Percentiles rank a stretch among this genome's conserved stretches.
Conservation (phyloP, 176 grass and related monocot genomes). For the barley (Hordeum vulgare) region DNA sequence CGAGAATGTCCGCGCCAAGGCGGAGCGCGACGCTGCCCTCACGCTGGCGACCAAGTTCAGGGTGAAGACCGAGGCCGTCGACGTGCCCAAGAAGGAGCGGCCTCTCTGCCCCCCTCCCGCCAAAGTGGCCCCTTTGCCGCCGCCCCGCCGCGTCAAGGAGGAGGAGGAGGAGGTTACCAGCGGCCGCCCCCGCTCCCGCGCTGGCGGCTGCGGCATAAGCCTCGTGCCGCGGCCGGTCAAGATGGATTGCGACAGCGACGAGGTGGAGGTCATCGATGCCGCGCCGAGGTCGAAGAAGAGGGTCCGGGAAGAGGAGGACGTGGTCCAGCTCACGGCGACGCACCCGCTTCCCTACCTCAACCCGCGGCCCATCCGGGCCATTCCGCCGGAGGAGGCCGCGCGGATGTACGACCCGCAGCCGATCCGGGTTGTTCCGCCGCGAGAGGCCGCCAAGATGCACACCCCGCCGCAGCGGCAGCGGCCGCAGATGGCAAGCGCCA, state of each 20-base stretch:
- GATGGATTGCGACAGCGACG: background rate
- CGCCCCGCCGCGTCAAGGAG: background rate
- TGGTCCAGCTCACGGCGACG: constrained; percentile 27
- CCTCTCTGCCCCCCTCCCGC: background rate
- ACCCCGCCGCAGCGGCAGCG: background rate
- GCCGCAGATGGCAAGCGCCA: background rate
- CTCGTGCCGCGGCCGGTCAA: constrained; percentile 24
- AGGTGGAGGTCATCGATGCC: constrained; percentile 19
- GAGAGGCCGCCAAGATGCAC: background rate
- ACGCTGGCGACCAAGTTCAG: background rate
- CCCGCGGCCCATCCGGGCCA: constrained; percentile 62
- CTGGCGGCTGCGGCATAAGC: constrained; percentile 7
- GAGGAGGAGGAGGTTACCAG: background rate
- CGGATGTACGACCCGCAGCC: background rate
- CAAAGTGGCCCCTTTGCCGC: background rate
- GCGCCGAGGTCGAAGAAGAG: constrained; percentile 29
- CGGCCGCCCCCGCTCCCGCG: background rate
- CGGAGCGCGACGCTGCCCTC: constrained; percentile 22
- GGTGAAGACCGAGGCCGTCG: constrained; percentile 14
- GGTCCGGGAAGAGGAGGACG: background rate
- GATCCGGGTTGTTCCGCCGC: constrained; percentile 34
- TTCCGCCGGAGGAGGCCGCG: constrained; percentile 14
- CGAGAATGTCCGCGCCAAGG: constrained; percentile 12
- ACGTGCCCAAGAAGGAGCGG: background rate
- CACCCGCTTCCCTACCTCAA: constrained; percentile 63